Conservation (phyloP, 768 basidiomycete genomes). For the Floccularia luteovirens region DNA sequence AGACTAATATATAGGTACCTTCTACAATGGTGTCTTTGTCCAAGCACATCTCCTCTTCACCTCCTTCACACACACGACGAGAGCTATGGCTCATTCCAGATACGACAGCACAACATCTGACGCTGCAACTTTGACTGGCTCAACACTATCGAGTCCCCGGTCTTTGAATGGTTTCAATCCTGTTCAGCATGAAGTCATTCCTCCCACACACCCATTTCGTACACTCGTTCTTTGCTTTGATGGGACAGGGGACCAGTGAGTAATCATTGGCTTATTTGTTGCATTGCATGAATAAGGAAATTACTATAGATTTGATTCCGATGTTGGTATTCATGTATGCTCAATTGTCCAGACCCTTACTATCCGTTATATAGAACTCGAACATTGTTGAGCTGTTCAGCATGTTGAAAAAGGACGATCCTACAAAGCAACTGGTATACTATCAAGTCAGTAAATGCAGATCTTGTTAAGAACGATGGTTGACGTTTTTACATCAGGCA, state of each 20-base stretch:
- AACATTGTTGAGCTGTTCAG: conserved; percentile 44
- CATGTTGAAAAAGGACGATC: conserved; percentile 45
- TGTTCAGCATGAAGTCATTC: conserved; percentile 10
- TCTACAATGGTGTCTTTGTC: not conserved
- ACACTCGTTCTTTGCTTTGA: conserved; percentile 69
- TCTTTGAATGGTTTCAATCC: not conserved
- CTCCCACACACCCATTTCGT: conserved; percentile 22
- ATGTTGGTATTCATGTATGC: conserved; percentile 16
- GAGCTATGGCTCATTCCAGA: not conserved
- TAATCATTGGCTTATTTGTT: too few relatives aligned
- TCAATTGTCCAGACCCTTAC: not conserved
- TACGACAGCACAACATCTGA: not conserved
- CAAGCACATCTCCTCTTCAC: not conserved
- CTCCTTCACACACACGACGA: not conserved
- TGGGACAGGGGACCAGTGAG: conserved; percentile 41
- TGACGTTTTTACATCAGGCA: conserved; percentile 20
- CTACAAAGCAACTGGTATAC: conserved; percentile 42
- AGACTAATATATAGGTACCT: not conserved
- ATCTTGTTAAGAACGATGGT: not conserved
- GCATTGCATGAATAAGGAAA: too few relatives aligned
- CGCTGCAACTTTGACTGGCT: not conserved
- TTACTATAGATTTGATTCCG: conserved; percentile 33
- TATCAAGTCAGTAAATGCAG: conserved; percentile 33
- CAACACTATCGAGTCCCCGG: not conserved
- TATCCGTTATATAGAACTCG: conserved; percentile 24